Conservation (phyloP, 768 basidiomycete species). For the Serpula lacrymans region DNA sequence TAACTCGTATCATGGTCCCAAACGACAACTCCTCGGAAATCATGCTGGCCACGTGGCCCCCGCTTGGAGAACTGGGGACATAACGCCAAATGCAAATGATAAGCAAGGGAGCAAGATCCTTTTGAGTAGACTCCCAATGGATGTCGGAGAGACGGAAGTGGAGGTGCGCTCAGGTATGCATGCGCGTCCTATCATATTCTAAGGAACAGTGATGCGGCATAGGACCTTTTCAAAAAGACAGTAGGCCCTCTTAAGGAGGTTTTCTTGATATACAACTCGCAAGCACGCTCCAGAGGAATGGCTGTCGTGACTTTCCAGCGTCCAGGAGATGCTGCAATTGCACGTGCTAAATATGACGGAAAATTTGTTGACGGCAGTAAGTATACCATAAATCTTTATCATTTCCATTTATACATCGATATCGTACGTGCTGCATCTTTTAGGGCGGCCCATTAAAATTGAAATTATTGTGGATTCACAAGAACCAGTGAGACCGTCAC, state of each 20-base stretch:
- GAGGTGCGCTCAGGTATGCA: slow-evolving; percentile 41
- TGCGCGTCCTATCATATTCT: not conserved
- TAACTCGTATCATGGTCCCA: slow-evolving; percentile 49
- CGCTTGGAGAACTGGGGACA: slow-evolving; percentile 50
- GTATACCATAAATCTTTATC: slow-evolving; percentile 14
- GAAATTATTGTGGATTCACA: slow-evolving; percentile 55
- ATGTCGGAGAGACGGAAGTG: slow-evolving; percentile 66
- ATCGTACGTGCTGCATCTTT: not conserved
- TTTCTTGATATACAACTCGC: slow-evolving; percentile 72
- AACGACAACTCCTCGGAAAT: slow-evolving; percentile 56
- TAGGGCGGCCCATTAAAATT: slow-evolving; percentile 66
- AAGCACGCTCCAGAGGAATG: slow-evolving; percentile 78
- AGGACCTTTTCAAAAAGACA: slow-evolving; percentile 77
- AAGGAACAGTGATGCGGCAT: slow-evolving; percentile 1
- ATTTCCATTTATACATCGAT: slow-evolving; percentile 1
- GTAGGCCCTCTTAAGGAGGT: slow-evolving; percentile 69
- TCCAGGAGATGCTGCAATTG: slow-evolving; percentile 57
- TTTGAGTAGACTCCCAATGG: slow-evolving; percentile 60
- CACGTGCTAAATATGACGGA: slow-evolving; percentile 68
- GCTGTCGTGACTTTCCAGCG: slow-evolving; percentile 69
- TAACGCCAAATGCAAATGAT: slow-evolving; percentile 27
- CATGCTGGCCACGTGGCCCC: slow-evolving; percentile 53
- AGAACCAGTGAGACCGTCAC: slow-evolving; percentile 13
- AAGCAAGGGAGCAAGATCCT: slow-evolving; percentile 63
- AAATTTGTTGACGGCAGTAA: slow-evolving; percentile 68